phyloP scores from a whole-genome alignment of 805 yeast species.

The Spathaspora sp. region DNA sequence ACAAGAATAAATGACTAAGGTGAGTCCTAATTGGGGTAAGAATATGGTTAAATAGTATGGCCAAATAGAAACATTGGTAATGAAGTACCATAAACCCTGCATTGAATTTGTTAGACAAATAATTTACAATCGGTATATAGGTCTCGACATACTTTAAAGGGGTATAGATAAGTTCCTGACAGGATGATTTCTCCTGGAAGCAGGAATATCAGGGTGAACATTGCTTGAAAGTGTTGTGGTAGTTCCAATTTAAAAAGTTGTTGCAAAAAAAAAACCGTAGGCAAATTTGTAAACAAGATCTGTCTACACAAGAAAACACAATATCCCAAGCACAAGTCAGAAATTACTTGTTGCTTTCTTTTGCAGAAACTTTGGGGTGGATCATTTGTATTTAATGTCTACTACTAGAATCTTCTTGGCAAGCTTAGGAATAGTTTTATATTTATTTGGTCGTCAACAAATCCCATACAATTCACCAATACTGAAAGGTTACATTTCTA shows the following conservation, averaged over 20 bases:
- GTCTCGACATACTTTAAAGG: conserved; percentile 18
- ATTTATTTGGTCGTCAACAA: too few species aligned
- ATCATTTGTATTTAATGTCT: too few species aligned
- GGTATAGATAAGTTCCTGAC: conserved; percentile 20
- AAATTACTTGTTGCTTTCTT: too few species aligned
- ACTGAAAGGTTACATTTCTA: too few species aligned
- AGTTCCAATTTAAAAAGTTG: background rate
- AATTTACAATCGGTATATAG: too few species aligned
- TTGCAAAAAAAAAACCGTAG: background rate
- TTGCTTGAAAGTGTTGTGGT: background rate
- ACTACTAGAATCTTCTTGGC: too few species aligned
- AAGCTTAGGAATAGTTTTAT: too few species aligned
- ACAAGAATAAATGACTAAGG: conserved; percentile 29
- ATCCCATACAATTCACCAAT: too few species aligned
- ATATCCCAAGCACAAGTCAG: background rate
- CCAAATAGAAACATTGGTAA: conserved; percentile 42
- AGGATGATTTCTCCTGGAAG: conserved; percentile 6
- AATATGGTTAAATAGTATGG: conserved; percentile 40
- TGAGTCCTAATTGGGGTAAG: conserved; percentile 43
- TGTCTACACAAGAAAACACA: background rate
- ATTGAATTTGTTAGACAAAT: conserved; percentile 6
- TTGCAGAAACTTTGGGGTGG: too few species aligned
- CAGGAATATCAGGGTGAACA: background rate
- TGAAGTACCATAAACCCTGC: conserved; percentile 41
- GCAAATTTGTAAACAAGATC: too few species aligned